Evolutionary conservation across 2,329 filamentous ascomycete species (phyloP).

Genomic region (Verticillium zaregamsianum): DNA sequence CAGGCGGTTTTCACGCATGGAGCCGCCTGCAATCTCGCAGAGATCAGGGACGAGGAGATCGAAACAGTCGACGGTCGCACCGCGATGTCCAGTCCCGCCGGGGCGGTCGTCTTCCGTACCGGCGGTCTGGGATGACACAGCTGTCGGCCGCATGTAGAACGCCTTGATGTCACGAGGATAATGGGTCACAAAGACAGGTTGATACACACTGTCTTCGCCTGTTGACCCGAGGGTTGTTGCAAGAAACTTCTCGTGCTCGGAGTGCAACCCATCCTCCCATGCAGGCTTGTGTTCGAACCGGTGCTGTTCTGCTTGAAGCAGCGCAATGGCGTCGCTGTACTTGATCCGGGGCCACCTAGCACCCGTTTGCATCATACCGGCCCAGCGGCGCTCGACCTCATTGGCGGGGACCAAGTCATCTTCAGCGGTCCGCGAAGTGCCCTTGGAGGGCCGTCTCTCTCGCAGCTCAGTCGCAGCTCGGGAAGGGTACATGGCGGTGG

Average conservation of each 20-base stretch:
- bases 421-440: slow-evolving; percentile 14
- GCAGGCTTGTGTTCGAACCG: slow-evolving; percentile 65
- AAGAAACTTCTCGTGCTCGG: slow-evolving; percentile 89
- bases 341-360: slow-evolving; percentile 73
- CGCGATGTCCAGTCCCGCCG: slow-evolving; percentile 8
- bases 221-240: slow-evolving; percentile 59
- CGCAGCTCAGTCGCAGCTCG: slow-evolving; percentile 42
- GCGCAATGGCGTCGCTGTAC: slow-evolving; percentile 72
- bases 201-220: slow-evolving; percentile 37
- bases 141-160: slow-evolving; percentile 62
- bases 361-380: slow-evolving; percentile 49
- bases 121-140: slow-evolving; percentile 1
- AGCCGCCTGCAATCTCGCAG: slow-evolving; percentile 84
- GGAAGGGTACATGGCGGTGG: slow-evolving; percentile 32
- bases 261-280: slow-evolving; percentile 74
- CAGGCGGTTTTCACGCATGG: slow-evolving; percentile 80
- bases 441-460: slow-evolving; percentile 8
- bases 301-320: slow-evolving; percentile 56
- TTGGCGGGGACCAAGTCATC: slow-evolving; percentile 38
- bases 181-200: slow-evolving; percentile 86
- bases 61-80: slow-evolving; percentile 77
- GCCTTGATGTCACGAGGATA: slow-evolving; percentile 89
- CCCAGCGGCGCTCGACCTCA: slow-evolving; percentile 66
- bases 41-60: slow-evolving; percentile 83
- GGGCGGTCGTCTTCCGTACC: neutral